phyloP scores from a whole-genome alignment of 305 asterid species.

The Fraxinus greggii region DNA sequence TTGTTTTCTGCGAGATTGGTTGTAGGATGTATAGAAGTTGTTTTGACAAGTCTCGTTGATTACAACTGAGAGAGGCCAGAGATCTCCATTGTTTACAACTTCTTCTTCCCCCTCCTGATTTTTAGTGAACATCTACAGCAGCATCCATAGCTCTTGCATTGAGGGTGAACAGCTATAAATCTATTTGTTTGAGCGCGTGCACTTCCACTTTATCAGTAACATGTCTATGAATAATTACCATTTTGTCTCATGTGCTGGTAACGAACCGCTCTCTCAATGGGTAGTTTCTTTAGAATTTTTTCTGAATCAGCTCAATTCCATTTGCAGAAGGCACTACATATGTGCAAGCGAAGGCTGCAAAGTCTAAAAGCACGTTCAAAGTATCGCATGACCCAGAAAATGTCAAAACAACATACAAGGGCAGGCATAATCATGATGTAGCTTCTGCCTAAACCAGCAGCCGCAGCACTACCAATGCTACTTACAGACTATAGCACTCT shows the following conservation, averaged over 20 bases:
- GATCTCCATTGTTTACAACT: not conserved
- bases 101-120: too few relatives aligned
- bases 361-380: constrained; percentile 79
- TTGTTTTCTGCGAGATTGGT: not conserved
- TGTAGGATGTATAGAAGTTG: not conserved
- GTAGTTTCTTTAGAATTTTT: not conserved
- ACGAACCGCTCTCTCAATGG: not conserved
- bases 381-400: constrained; percentile 81
- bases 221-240: not conserved
- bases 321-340: constrained; percentile 77
- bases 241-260: not conserved
- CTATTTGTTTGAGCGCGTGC: not conserved
- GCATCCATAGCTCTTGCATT: not conserved
- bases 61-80: not conserved
- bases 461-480: constrained; percentile 44
- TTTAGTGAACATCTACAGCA: not conserved
- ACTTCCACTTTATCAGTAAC: not conserved
- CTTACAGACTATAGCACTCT: constrained; percentile 51
- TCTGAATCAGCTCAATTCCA: constrained; percentile 3
- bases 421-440: constrained; percentile 79
- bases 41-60: not conserved
- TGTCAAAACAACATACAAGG: constrained; percentile 82
- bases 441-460: constrained; percentile 72
- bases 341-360: constrained; percentile 69
- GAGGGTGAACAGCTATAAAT: not conserved